phyloP scores from a whole-genome alignment of 768 basidiomycete species.

The Mycena olivaceomarginata region DNA sequence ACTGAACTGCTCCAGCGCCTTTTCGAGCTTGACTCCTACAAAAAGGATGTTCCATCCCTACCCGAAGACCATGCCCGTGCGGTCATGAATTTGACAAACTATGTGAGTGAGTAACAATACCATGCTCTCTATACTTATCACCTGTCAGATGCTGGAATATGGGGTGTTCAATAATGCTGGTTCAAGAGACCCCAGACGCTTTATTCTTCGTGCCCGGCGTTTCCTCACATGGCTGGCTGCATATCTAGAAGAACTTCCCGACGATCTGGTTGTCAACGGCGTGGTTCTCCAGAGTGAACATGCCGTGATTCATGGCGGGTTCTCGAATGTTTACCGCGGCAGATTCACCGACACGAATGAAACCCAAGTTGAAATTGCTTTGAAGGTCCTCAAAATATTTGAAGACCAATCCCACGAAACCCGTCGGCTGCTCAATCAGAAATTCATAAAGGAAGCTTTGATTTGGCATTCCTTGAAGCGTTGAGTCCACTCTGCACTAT shows the following conservation, averaged over 20 bases:
- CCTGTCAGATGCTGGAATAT: not conserved
- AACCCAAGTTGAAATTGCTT: not conserved
- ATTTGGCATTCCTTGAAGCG: not conserved
- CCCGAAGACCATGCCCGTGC: not conserved
- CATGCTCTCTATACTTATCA: no score
- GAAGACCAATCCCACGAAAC: not conserved
- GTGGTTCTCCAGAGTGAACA: not conserved
- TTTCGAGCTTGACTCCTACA: not conserved
- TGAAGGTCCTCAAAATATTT: not conserved
- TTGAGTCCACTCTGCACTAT: not conserved
- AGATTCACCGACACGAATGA: not conserved
- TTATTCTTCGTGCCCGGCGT: not conserved
- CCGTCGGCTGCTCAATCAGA: not conserved
- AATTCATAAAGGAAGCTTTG: not conserved
- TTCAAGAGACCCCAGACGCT: not conserved
- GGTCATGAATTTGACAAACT: not conserved
- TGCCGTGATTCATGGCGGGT: not conserved
- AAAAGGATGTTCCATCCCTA: not conserved
- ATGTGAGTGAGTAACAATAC: not conserved
- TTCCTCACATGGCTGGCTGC: not conserved
- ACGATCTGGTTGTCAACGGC: not conserved
- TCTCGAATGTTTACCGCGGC: not conserved
- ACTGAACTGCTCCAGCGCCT: not conserved
- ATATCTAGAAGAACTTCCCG: not conserved
- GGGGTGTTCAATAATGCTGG: not conserved